Conservation (phyloP, 2,329 filamentous ascomycete genomes). For the Pseudogymnoascus sp. region DNA sequence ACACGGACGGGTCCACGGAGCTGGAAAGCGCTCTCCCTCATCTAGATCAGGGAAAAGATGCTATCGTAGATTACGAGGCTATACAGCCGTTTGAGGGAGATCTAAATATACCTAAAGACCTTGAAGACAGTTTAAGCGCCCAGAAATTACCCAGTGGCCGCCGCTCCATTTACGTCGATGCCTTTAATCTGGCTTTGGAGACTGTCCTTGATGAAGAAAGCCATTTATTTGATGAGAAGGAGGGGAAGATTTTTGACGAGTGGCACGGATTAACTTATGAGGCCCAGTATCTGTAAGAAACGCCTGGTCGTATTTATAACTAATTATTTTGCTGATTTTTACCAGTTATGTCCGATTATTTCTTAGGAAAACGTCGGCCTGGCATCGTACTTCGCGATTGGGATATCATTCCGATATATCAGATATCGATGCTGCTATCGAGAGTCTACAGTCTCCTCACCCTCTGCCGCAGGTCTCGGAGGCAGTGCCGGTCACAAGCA, state of each 20-base stretch:
- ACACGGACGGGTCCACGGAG: constrained; percentile 45
- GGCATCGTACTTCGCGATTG: constrained; percentile 74
- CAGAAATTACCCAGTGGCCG: constrained; percentile 63
- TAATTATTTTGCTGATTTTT: constrained; percentile 12
- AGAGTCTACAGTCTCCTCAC: constrained; percentile 50
- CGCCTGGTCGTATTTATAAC: neutral
- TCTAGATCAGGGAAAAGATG: constrained; percentile 57
- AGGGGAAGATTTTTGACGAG: constrained; percentile 64
- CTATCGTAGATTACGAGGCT: constrained; percentile 71
- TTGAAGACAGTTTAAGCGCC: constrained; percentile 44
- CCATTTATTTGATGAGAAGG: constrained; percentile 75
- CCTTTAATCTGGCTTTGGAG: constrained; percentile 85
- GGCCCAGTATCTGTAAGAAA: constrained; percentile 73
- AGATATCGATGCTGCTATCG: constrained; percentile 58
- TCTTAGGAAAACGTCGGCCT: constrained; percentile 79
- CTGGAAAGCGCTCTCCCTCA: constrained; percentile 64
- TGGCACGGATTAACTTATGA: constrained; percentile 74
- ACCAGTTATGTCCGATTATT: constrained; percentile 83
- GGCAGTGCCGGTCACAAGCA: constrained; percentile 12
- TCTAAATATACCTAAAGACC: constrained; percentile 30
- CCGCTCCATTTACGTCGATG: constrained; percentile 93
- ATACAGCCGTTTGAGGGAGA: constrained; percentile 39
- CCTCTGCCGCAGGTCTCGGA: constrained; percentile 39
- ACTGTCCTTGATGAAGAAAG: constrained; percentile 84
- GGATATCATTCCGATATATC: constrained; percentile 77